A percentile compares a stretch with the other conserved stretches of the same genome.
Evolutionary conservation across 495 filamentous ascomycete species (phyloP).

Genomic region (Podospora anserina): DNA sequence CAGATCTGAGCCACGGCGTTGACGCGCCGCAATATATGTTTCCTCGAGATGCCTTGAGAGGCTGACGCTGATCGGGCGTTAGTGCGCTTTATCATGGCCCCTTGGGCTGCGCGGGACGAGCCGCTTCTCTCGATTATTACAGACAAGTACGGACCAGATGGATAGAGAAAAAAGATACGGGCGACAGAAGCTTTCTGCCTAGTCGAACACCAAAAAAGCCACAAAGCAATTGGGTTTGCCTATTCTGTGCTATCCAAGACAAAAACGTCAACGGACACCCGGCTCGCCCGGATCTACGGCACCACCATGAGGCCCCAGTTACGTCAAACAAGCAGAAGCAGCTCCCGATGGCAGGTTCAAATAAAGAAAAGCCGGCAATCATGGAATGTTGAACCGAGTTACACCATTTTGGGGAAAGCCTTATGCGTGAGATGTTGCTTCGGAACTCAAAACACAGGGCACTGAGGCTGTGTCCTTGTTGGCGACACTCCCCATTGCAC

Average conservation of each 20-base stretch:
- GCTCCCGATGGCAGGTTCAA: not conserved
- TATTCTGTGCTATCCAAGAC: not conserved
- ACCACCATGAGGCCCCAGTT: not conserved
- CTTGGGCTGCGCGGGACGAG: slow-evolving; percentile 8
- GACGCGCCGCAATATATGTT: not conserved
- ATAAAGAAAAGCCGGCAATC: slow-evolving; percentile 1
- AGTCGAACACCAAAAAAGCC: not conserved
- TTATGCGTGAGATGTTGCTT: not conserved
- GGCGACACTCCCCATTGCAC: not conserved
- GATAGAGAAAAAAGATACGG: not conserved
- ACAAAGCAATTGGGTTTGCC: not conserved
- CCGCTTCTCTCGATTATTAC: slow-evolving; percentile 1
- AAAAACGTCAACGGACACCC: not conserved
- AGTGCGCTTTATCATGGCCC: not conserved
- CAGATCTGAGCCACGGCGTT: not conserved
- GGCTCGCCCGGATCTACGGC: not conserved
- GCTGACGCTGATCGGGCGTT: not conserved
- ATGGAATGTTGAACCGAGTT: slow-evolving; percentile 6
- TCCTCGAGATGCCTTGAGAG: not conserved
- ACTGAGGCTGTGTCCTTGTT: not conserved
- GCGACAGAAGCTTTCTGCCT: not conserved
- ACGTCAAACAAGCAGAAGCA: not conserved
- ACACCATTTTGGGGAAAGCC: not conserved
- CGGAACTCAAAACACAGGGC: no score
- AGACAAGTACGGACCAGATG: not conserved